Base-by-base conservation (phyloP, 345 rosid species). In the Zanthoxylum bungeanum region DNA sequence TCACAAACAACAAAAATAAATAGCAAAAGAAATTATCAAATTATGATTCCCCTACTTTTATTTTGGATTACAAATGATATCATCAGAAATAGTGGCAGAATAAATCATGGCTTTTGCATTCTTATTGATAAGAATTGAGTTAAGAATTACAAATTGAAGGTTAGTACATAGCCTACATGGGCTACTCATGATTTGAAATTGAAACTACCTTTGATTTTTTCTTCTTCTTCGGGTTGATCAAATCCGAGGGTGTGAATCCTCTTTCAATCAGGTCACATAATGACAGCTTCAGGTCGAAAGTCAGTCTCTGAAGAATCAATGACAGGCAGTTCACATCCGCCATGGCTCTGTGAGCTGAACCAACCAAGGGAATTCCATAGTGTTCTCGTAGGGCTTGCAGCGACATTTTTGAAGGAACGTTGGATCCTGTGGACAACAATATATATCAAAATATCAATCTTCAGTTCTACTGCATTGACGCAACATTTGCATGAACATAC, bases 261-360 rank as follows among this genome's bases (percentile, higher is more conserved):
- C 79, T 85, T 58, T 52, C 74, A 22, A 90, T 77, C 11, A 87
- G 83, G 75, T 75, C 90, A 22, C 89, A 63, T 17, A 83, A 47
- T 8, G 91, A 68, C 55, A 89, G 60, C 77, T 92, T 87, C 73
- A 87, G 74, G 72, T 84, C 90, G 17, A 76, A 80, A 17, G 95
- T 84, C 75, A 94, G 73, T 74, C 77, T 90, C 77, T 90, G 95
- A 47, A 94, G 77, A 77, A 94, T 62, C 75, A 78, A 31, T 28
- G 97, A 80, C 74, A 92, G 75, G n/a, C 77, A 40, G 7, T 72
- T 80, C 55, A 87, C 98, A 68, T 94, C 97, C 5, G 95, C 75
- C 92, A 92, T 85, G 50, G 98, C 97, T 80, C 97, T 84, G 53
- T 93, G 98, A 60, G 97, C 92, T 16, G 87, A 55, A 78, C 93